Evolutionary conservation across 2,329 filamentous ascomycete genomes (phyloP), one percentile per base, ranked within the genome.

Genomic region (Ciborinia camelliae): DNA sequence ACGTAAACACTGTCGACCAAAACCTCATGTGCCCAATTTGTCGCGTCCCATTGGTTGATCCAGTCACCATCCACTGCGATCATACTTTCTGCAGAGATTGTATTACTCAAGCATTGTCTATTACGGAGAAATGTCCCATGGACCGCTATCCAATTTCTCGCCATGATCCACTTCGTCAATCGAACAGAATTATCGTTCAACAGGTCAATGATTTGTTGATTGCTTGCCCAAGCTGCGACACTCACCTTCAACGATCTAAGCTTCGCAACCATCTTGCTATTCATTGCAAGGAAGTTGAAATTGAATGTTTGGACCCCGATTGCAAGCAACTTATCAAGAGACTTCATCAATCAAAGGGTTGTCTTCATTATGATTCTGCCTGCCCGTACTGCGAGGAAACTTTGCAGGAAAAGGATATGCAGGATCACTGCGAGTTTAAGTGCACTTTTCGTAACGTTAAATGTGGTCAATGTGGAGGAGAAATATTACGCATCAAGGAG

Each of bases 81-180:
- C 86, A 89, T 73, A 86, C 85, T 15, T 89, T 89, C 72, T 89
- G 86, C 71, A 81, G 81, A 60, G 78, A 78, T 5, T 89, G 86
- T 71, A 77, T 88, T 32, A 70, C 76, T 52, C 76, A 79, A 66
- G 77, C 81, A 9, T 66, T 80, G 62, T 74, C 76, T 60, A 72
- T 78, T 41, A 79, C 77, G 60, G 73, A 78, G 64, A 75, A 78
- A 41, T 88, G 86, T 65, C 86, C 86, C 2, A 81, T 88, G 64
- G 86, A 88, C 73, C 80, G 86, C n/a, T 79, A 79, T 18, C 76
- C 77, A 2, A 68, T 80, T 37, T 73, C 74, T 15, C 71, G 76
- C 12, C 75, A 79, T 65, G 73, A 76, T 26, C 55, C 60, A 10
- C 57, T 72, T 26, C 70, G 70, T 7, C 60, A 62, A 51, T 69